These are phyloP conservation scores for Chloroidium sp. DNA, from an alignment of 163 green algal species.

Conservation along the genomic window DNA sequence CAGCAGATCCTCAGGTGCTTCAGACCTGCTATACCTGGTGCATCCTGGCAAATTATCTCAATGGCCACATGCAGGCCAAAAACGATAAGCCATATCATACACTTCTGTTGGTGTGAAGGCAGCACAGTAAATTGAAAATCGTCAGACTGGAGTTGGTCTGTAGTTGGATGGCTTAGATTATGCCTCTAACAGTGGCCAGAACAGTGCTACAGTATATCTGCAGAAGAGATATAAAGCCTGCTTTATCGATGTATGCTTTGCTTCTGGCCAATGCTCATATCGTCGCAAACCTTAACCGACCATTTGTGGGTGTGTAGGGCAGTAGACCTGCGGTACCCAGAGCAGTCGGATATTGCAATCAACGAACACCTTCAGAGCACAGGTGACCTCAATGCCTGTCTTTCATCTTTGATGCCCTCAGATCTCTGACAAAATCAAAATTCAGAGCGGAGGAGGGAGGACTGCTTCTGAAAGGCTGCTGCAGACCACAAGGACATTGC, in stretches of 20 bases:
- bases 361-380: constrained; percentile 22
- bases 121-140: no score
- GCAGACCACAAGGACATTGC: not conserved
- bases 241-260: not conserved
- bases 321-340: constrained; percentile 39
- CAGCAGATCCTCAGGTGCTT: no score
- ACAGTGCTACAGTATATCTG: not conserved
- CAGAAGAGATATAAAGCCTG: not conserved
- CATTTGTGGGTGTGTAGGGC: constrained; percentile 1
- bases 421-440: constrained; percentile 2
- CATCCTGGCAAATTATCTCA: no score
- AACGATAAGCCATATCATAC: no score
- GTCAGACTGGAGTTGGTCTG: not conserved
- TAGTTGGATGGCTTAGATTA: not conserved
- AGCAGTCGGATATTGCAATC: constrained; percentile 47
- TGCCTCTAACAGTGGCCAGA: not conserved
- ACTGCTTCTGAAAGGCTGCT: not conserved
- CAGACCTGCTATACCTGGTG: no score
- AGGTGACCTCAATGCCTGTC: not conserved
- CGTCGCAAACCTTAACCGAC: no score
- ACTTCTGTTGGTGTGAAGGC: no score
- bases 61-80: no score
- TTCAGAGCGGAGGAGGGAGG: not conserved
- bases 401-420: not conserved
- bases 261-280: no score